Evolutionary conservation across 139 green algal genomes (phyloP), one percentile per base, ranked within the genome.

Genomic region (Monoraphidium neglectum): DNA sequence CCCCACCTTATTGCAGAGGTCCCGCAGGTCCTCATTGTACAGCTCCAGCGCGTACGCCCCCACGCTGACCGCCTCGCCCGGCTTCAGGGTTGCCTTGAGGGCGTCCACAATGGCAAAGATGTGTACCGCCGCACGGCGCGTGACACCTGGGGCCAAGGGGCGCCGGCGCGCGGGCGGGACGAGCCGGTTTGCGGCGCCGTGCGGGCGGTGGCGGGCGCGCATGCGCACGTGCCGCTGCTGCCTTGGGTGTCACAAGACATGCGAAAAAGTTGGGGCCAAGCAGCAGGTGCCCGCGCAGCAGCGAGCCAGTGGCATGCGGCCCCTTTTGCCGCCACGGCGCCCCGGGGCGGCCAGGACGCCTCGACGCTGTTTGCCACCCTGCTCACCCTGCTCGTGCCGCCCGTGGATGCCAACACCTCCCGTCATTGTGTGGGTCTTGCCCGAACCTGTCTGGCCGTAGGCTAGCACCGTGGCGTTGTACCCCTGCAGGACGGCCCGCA

Each of bases 391-490:
- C 51, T 93, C 88, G 18, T 63, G 13, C 1, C 78, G 74, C 16
- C 83, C 87, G 64, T 90, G 74, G 38, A 90, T 88, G 40, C 87
- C 87, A 49, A 77, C 56, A 36, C 88, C 88, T 23, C 88, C 88
- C 13, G 83, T 84, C 90, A 94, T 94, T 0, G 90, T 94, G 66
- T 92, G 85, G 0, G 90, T 94, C 73, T 94, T 94, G 16, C 90
- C 90, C 5, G 77, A 87, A 12, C 90, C 90, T 16, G 90, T 94
- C 70, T 94, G 90, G 33, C 90, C 90, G 43, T 93, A 94, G 2
- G 90, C 90, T 21, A 94, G 70, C 43, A 93, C 87, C 21, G 89
- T 92, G 4, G 79, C 88, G 70, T 93, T 94, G 78, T 92, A 94
- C 4, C 90, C 90, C 86, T 94, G 82, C 70, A 83, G 46, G n/a